Conservation (phyloP, 176 grass and related monocot genomes). For the Urochloa ruziziensis region DNA sequence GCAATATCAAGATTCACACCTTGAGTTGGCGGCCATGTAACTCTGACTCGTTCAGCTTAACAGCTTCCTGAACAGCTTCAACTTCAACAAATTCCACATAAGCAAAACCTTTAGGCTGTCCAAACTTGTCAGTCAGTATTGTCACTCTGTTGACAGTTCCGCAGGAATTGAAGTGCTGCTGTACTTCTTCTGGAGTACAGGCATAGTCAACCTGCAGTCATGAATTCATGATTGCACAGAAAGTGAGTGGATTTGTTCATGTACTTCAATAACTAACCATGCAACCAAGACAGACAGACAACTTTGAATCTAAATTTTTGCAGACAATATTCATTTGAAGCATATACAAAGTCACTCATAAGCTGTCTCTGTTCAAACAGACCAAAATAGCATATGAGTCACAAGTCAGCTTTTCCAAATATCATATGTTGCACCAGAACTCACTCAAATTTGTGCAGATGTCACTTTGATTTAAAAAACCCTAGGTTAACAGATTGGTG, state of each 20-base stretch:
- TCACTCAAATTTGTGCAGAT: not conserved
- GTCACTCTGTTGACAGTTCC: conserved; percentile 84
- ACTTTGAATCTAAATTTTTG: not conserved
- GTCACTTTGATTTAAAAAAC: not conserved
- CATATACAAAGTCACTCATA: not conserved
- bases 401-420: not conserved
- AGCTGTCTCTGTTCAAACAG: not conserved
- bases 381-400: not conserved
- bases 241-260: not conserved
- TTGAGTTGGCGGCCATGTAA: conserved; percentile 71
- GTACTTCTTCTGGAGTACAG: conserved; percentile 83
- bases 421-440: not conserved
- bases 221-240: conserved; percentile 1
- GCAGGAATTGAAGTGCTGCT: conserved; percentile 80
- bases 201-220: conserved; percentile 75
- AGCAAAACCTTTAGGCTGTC: conserved; percentile 82
- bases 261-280: not conserved
- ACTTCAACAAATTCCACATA: conserved; percentile 78
- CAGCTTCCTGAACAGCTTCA: conserved; percentile 70
- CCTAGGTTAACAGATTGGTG: not conserved
- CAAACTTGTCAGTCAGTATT: conserved; percentile 78
- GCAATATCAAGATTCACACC: conserved; percentile 12
- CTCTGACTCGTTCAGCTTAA: conserved; percentile 69
- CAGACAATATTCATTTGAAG: not conserved
- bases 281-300: not conserved